Base-by-base conservation (phyloP, 2,329 filamentous ascomycete genomes). In the Massarina eburnea region DNA sequence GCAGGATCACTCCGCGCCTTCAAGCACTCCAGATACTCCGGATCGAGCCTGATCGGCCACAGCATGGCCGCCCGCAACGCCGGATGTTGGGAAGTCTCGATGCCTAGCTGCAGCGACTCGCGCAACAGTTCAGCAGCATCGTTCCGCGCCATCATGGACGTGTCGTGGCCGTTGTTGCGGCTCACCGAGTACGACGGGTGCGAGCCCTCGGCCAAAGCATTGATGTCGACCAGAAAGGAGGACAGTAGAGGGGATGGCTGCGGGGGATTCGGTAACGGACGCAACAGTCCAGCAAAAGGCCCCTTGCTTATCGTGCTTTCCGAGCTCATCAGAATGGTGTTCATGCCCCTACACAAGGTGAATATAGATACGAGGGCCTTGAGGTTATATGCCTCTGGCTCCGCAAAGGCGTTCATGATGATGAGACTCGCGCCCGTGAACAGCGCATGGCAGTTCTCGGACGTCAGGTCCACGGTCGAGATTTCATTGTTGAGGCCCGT, bases 371-470 rank as follows among this genome's bases (percentile, higher is more conserved):
- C 41, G 12, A 65, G 38, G 19, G 58, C 54, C 18, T 64, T 58
- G 14, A 61, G 38, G 20, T 50, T 48, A 34, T 57, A 41, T 2
- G 41, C 43, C 19, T 50, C 45, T 24, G 55, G 46, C 21, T 58
- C 55, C 6, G 58, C 58, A 45, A 64, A 65, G 8, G 60, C 55
- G 20, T 58, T 64, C 33, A 65, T 46, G 14, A 58, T 52, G 21
- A 55, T 54, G 29, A 65, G 33, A 8, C 51, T 52, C 5, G 62
- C 58, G 22, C 49, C 46, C 6, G 54, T 59, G 18, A 63, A 66
- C 2, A 65, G 44, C 7, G 63, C 61, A 37, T 66, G 59, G 29
- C 61, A 63, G 10, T 63, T 66, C n/a, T 45, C 39, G n/a, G 56
- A 46, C 12, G 34, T 34, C n/a, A 46, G 14, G 5, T 52, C 57